phyloP scores from a whole-genome alignment of 2,329 filamentous ascomycete species.

The Aspergillus sp. region DNA sequence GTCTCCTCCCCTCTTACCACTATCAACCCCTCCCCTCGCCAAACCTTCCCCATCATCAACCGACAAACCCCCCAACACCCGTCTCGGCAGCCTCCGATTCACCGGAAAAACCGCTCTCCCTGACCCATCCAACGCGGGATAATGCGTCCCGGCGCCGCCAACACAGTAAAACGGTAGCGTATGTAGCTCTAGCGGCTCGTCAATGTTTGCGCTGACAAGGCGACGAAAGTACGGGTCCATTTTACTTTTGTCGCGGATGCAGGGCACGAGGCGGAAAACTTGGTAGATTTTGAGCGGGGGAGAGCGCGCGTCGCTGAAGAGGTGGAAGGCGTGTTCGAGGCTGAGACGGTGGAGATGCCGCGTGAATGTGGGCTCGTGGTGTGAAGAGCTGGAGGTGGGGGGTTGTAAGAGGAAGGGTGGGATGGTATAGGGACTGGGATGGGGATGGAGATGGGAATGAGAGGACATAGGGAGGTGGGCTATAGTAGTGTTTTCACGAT shows the following conservation, averaged over 20 bases:
- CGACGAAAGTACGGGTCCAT: conserved; percentile 39
- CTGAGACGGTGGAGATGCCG: conserved; percentile 67
- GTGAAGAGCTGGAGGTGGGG: conserved; percentile 53
- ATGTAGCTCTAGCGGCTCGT: conserved; percentile 59
- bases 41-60: neutral
- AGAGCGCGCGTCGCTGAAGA: conserved; percentile 52
- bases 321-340: conserved; percentile 60
- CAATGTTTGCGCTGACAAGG: conserved; percentile 37
- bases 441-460: no score
- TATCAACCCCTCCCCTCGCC: neutral
- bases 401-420: neutral
- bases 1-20: no score
- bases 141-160: conserved; percentile 69
- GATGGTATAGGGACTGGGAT: neutral
- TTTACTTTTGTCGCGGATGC: conserved; percentile 50
- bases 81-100: conserved; percentile 21
- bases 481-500: no score
- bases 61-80: conserved; percentile 15
- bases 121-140: conserved; percentile 40
- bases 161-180: conserved; percentile 63
- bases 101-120: conserved; percentile 34
- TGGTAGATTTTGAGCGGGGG: conserved; percentile 52
- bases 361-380: conserved; percentile 67
- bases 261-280: conserved; percentile 69
- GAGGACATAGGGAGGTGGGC: no score